These are phyloP conservation scores for Excoecaria cochinchinensis DNA, from an alignment of 345 rosid species.

Conservation along the genomic window DNA sequence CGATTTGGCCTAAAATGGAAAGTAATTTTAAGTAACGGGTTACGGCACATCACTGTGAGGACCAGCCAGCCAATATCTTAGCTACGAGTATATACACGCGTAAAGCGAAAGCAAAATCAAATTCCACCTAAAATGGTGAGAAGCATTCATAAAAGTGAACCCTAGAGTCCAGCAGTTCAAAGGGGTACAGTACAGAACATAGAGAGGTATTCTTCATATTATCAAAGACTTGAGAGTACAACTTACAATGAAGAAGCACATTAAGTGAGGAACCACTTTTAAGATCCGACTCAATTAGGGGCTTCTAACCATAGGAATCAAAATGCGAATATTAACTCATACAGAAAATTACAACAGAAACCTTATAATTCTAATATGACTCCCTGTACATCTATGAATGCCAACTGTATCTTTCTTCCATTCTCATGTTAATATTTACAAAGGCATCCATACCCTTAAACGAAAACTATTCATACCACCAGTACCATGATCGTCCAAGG, in stretches of 20 bases:
- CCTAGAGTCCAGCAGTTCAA: background rate
- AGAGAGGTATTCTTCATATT: background rate
- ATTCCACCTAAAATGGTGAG: no score
- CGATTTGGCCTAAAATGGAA: no score
- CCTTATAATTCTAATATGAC: conserved; percentile 40
- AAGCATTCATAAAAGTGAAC: background rate
- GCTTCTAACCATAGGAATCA: conserved; percentile 13
- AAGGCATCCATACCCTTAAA: conserved; percentile 15
- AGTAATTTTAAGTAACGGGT: no score
- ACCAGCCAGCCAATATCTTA: no score
- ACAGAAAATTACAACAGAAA: conserved; percentile 30
- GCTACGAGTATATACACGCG: no score
- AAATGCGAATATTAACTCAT: conserved; percentile 20
- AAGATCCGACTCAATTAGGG: conserved; percentile 7
- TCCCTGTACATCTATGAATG: conserved; percentile 53
- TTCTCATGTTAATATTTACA: conserved; percentile 45
- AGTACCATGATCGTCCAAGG: conserved; percentile 31
- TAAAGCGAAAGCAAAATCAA: no score
- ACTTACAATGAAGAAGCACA: conserved; percentile 22
- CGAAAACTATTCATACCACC: conserved; percentile 15
- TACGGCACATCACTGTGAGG: no score
- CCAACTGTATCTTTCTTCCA: conserved; percentile 28
- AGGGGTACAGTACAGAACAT: background rate
- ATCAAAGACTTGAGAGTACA: conserved; percentile 12
- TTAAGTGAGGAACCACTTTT: background rate